Conservation (phyloP, 164 flowering plant species). For the Stephania cephalantha region DNA sequence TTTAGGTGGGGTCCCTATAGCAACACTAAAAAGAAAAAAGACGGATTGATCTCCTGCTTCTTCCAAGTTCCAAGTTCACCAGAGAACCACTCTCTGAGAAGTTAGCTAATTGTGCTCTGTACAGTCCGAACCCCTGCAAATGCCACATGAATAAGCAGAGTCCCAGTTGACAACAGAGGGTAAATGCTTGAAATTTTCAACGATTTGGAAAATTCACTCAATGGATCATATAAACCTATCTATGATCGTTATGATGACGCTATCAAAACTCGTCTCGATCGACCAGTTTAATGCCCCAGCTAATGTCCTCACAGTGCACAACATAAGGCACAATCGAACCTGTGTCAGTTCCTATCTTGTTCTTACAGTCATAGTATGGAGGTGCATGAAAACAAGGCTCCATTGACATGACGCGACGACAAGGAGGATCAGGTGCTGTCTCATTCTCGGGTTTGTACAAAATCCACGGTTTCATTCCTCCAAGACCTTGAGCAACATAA, state of each 20-base stretch:
- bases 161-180: too few species aligned
- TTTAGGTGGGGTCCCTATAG: too few species aligned
- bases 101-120: too few species aligned
- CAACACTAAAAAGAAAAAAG: too few species aligned
- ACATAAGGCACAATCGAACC: conserved; percentile 74
- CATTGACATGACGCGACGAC: conserved; percentile 66
- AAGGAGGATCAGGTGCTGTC: conserved; percentile 69
- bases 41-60: too few species aligned
- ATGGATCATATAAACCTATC: too few species aligned
- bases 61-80: too few species aligned
- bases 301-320: conserved; percentile 79
- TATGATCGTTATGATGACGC: neutral
- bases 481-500: conserved; percentile 87
- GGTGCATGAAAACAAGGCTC: conserved; percentile 96
- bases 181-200: too few species aligned
- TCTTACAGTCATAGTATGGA: conserved; percentile 80
- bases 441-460: conserved; percentile 62
- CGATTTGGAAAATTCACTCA: too few species aligned
- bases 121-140: too few species aligned
- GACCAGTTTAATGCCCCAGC: conserved; percentile 80
- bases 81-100: too few species aligned
- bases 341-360: conserved; percentile 60
- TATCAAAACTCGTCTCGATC: conserved; percentile 23
- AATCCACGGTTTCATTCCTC: conserved; percentile 82
- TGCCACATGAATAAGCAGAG: too few species aligned